Evolutionary conservation across 768 basidiomycete genomes (phyloP).

Genomic region (Lactarius sanguifluus): DNA sequence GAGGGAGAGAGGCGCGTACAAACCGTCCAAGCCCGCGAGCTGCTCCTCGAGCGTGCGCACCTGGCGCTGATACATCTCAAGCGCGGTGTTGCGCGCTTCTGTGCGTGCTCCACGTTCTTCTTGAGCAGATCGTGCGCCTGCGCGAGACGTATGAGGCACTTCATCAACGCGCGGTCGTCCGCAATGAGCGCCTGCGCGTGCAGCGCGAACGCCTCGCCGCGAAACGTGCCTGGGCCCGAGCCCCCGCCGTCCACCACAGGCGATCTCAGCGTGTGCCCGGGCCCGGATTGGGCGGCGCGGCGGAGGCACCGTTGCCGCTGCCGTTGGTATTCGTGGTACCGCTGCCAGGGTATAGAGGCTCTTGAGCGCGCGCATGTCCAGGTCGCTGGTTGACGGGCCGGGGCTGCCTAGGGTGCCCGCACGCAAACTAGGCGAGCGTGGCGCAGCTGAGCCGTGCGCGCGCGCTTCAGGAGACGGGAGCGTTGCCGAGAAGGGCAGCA

Average conservation of each 20-base stretch:
- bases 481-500: constrained; percentile 74
- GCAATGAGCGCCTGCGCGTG: constrained; percentile 78
- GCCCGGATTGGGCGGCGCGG: constrained; percentile 2
- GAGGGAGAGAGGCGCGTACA: constrained; percentile 43
- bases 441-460: constrained; percentile 56
- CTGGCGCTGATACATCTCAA: constrained; percentile 92
- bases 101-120: constrained; percentile 88
- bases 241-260: constrained; percentile 18
- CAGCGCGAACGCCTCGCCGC: constrained; percentile 70
- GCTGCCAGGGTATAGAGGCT: constrained; percentile 62
- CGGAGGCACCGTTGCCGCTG: background rate
- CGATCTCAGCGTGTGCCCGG: constrained; percentile 28
- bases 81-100: constrained; percentile 78
- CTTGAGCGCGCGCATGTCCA: constrained; percentile 87
- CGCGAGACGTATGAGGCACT: constrained; percentile 79
- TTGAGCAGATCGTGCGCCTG: constrained; percentile 89
- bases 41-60: constrained; percentile 78
- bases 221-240: constrained; percentile 46
- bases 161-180: constrained; percentile 85
- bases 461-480: constrained; percentile 86
- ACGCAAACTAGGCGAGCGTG: constrained; percentile 36
- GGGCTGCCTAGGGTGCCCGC: constrained; percentile 38
- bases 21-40: constrained; percentile 51
- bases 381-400: constrained; percentile 65
- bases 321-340: constrained; percentile 38